Evolutionary conservation across 441 rosid genomes (phyloP).

Genomic region (Arabidopsis hybrid): DNA sequence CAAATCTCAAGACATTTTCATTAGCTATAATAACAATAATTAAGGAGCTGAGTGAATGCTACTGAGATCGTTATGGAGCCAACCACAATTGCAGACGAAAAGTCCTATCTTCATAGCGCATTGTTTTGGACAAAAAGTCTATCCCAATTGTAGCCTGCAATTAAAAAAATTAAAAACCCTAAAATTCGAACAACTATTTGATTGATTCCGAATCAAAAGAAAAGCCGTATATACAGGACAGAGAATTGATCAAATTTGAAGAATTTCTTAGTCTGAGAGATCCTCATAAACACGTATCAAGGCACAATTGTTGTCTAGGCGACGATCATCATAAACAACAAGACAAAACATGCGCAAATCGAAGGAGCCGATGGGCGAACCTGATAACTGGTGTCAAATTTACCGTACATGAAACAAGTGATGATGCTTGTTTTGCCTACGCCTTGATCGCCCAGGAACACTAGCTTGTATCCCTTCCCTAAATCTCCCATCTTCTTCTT

Average conservation of each 20-base stretch:
- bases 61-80: not conserved
- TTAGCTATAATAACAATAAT: too few species aligned
- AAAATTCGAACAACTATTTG: not conserved
- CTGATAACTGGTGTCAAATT: slow-evolving; percentile 68
- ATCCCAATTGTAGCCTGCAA: slow-evolving; percentile 69
- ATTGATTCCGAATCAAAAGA: not conserved
- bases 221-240: not conserved
- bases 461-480: slow-evolving; percentile 67
- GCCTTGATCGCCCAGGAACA: slow-evolving; percentile 68
- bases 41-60: not conserved
- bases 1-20: not conserved
- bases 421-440: slow-evolving; percentile 76
- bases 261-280: not conserved
- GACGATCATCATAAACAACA: not conserved
- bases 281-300: not conserved
- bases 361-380: slow-evolving; percentile 29
- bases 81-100: slow-evolving; percentile 56
- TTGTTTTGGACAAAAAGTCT: slow-evolving; percentile 70
- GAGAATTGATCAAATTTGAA: not conserved
- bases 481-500: slow-evolving; percentile 55
- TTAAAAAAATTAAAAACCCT: not conserved
- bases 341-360: not conserved
- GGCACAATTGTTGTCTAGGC: not conserved
- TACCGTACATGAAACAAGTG: slow-evolving; percentile 73
- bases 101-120: slow-evolving; percentile 63